Base-by-base conservation (phyloP, 768 basidiomycete genomes). In the Boletus barrowsii region DNA sequence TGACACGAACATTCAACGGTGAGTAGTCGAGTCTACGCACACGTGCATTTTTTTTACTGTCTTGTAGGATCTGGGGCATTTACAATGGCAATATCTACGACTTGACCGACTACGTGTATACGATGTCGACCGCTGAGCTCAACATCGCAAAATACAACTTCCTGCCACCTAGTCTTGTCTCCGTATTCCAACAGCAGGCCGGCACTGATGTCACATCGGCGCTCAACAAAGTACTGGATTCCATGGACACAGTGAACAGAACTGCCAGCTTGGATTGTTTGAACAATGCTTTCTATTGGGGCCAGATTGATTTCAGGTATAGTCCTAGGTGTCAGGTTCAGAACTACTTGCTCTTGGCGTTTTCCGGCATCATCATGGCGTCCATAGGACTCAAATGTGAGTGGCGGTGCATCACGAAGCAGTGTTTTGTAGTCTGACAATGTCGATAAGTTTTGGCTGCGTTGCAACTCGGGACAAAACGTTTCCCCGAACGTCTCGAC, bases 101-200 rank as follows among this genome's bases (percentile, higher is more conserved):
- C 60, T 62, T 87, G 32, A 80, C 82, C 11, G 83, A 88, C 68
- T 89, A 89, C 65, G 73, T 88, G 59, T 77, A 81, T 62, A 87
- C 86, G 0, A 62, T 79, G 60, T 58, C 66, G n/a, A 72, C 70
- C 37, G 77, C 78, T 52, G 73, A 71, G 42, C 73, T 71, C 46
- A 73, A 73, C 20, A 66, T 72, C 35, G 64, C 76, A 6, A 62
- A 73, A 50, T 86, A 81, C 72, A 42, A 64, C 18, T 89, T 86
- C 73, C 59, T 89, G 22, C 74, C 85, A 55, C 41, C 63, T 13
- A 62, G 67, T 51, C 65, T 89, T 45, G 76, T 80, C 8, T 60
- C 71, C 33, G 64, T 86, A 5, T 88, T 83, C 69, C 73, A 81
- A 65, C 76, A 84, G 54, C 74, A 77, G 47, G 72, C 83, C 10